Evolutionary conservation across 2,329 filamentous ascomycete species (phyloP).

Genomic region (Chaetomium globosum): DNA sequence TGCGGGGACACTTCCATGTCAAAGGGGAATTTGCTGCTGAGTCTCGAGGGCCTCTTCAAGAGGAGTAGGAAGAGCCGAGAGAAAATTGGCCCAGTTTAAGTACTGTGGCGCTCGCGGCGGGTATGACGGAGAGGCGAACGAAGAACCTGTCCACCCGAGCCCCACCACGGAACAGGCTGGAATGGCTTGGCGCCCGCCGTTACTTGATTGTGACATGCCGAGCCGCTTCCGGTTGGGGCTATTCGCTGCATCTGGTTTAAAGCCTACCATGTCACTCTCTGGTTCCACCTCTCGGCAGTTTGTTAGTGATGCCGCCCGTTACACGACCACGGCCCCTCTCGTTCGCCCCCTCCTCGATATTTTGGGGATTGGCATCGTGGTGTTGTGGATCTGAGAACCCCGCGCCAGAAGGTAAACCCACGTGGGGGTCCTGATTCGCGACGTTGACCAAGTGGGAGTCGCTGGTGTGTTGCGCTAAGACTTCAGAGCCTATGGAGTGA

Average conservation of each 20-base stretch:
- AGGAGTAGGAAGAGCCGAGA: background rate
- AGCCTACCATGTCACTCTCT: conserved; percentile 20
- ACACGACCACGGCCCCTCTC: background rate
- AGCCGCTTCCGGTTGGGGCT: conserved; percentile 14
- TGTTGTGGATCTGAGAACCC: conserved; percentile 20
- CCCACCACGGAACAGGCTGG: conserved; percentile 25
- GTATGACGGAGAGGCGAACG: conserved; percentile 10
- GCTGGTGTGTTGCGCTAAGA: conserved; percentile 2
- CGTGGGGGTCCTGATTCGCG: conserved; percentile 24
- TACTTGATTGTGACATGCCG: conserved; percentile 27
- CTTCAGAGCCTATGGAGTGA: conserved; percentile 6
- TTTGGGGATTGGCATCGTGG: background rate
- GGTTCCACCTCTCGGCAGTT: conserved; percentile 14
- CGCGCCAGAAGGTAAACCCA: conserved; percentile 17
- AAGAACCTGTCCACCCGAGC: conserved; percentile 9
- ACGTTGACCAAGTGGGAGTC: background rate
- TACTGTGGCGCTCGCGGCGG: background rate
- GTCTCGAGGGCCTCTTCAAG: background rate
- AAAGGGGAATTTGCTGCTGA: background rate
- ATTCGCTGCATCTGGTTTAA: conserved; percentile 5
- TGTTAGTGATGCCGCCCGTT: background rate
- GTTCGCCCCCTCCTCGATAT: background rate
- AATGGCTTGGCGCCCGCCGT: conserved; percentile 29
- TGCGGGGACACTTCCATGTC: conserved; percentile 19
- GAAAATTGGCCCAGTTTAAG: conserved; percentile 8